A percentile compares a stretch with the other conserved stretches of the same genome.
These are phyloP conservation scores for Melanopsichium pennsylvanicum DNA, from an alignment of 1,284 basidiomycete genomes.

Conservation along the genomic window DNA sequence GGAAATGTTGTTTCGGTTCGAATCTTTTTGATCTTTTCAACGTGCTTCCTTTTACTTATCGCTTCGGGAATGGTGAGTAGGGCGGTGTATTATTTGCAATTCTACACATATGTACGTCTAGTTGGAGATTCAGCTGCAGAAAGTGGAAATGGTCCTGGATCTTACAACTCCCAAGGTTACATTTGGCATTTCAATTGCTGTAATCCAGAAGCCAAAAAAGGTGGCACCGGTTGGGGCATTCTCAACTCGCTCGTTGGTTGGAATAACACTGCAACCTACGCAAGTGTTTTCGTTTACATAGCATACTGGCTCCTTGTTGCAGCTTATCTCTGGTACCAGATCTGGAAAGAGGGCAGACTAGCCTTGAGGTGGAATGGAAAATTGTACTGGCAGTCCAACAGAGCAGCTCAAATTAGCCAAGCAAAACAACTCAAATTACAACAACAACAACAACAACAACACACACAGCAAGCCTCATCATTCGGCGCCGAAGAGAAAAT, in stretches of 20 bases:
- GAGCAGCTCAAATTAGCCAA: conserved; percentile 10
- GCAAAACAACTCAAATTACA: conserved; percentile 3
- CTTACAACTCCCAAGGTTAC: conserved; percentile 54
- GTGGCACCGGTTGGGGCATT: conserved; percentile 65
- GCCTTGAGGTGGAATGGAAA: conserved; percentile 10
- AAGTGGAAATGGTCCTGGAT: conserved; percentile 52
- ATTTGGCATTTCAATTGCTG: conserved; percentile 76
- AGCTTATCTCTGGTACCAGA: conserved; percentile 46
- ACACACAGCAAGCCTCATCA: neutral
- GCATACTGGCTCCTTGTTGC: conserved; percentile 58
- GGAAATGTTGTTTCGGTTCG: conserved; percentile 49
- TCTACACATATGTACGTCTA: conserved; percentile 53
- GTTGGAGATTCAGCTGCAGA: conserved; percentile 61
- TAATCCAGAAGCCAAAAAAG: conserved; percentile 71
- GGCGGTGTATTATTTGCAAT: conserved; percentile 58
- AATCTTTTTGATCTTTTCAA: conserved; percentile 57
- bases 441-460: conserved; percentile 4
- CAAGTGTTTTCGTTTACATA: conserved; percentile 51
- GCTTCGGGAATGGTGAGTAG: conserved; percentile 60
- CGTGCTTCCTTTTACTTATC: conserved; percentile 58
- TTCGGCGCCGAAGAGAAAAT: conserved; percentile 9
- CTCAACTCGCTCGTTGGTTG: conserved; percentile 61
- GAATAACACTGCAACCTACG: conserved; percentile 61
- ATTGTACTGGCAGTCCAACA: conserved; percentile 35
- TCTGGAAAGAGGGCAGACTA: conserved; percentile 47